These are phyloP conservation scores for Drechmeria coniospora DNA, from an alignment of 2,329 filamentous ascomycete genomes.

Conservation along the genomic window DNA sequence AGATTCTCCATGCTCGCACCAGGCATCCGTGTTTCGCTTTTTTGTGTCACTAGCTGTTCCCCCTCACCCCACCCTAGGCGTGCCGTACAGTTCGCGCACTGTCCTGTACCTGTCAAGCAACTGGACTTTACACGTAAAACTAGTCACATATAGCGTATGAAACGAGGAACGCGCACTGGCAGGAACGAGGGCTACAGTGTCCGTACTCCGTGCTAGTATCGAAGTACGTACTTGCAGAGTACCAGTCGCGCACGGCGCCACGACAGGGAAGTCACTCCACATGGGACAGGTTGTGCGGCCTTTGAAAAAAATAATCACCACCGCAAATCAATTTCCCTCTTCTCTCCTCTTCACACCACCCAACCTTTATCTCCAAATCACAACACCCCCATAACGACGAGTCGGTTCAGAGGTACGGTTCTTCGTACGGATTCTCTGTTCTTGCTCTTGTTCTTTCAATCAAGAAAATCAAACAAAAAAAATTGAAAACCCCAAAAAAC, in stretches of 20 bases:
- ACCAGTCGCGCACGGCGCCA: too few species aligned
- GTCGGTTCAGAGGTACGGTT: conserved; percentile 41
- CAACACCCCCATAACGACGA: conserved; percentile 27
- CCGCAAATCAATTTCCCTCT: conserved; percentile 22
- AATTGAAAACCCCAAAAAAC: conserved; percentile 42
- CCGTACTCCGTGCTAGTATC: too few species aligned
- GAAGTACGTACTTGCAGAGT: neutral
- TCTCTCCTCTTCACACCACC: conserved; percentile 28
- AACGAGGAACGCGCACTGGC: too few species aligned
- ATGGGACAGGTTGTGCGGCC: conserved; percentile 4
- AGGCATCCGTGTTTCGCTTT: too few species aligned
- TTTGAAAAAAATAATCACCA: conserved; percentile 18
- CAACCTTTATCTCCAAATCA: conserved; percentile 31
- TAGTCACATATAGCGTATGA: too few species aligned
- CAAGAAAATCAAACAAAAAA: conserved; percentile 43
- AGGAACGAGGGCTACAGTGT: too few species aligned
- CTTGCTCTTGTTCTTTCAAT: conserved; percentile 36
- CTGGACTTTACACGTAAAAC: too few species aligned
- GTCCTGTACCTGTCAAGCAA: too few species aligned
- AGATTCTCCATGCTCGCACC: too few species aligned
- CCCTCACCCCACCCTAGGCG: too few species aligned
- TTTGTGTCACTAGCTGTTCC: too few species aligned
- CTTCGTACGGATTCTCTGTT: conserved; percentile 44
- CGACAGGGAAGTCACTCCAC: conserved; percentile 8
- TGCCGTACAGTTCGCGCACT: too few species aligned